These are phyloP conservation scores for Emiliania huxleyi DNA, from an alignment of 78 protist species.

Conservation along the genomic window DNA sequence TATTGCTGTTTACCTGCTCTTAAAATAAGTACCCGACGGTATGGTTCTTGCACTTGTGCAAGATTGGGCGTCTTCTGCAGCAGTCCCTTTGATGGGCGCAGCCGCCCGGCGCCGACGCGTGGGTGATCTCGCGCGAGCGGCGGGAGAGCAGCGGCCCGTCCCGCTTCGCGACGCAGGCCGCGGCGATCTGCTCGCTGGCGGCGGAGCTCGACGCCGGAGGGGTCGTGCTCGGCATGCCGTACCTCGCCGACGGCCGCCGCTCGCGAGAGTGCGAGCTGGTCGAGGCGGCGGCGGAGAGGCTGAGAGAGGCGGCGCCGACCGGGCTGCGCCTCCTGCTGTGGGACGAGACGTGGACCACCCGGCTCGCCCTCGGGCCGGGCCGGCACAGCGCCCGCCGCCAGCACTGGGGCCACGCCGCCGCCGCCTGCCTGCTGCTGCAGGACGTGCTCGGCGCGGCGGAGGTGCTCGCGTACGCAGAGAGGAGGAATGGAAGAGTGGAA, in stretches of 20 bases:
- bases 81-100: too few relatives aligned
- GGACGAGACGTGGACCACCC: background rate
- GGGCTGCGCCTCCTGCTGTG: background rate
- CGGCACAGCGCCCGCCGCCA: background rate
- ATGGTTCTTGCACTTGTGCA: too few relatives aligned
- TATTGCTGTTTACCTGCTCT: too few relatives aligned
- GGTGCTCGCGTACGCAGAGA: too few relatives aligned
- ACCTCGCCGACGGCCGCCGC: background rate
- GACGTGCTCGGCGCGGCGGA: too few relatives aligned
- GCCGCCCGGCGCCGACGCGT: too few relatives aligned
- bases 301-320: background rate
- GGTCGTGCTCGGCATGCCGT: background rate
- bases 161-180: background rate
- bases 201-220: background rate
- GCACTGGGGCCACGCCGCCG: background rate
- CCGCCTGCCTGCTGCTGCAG: background rate
- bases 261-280: background rate
- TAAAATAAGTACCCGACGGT: too few relatives aligned
- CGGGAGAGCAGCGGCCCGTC: background rate
- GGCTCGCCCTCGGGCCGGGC: background rate
- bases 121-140: too few relatives aligned
- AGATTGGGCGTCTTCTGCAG: too few relatives aligned
- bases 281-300: background rate
- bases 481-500: too few relatives aligned
- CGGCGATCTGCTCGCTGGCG: background rate